Percentiles rank a stretch among this genome's conserved stretches.
phyloP scores from a whole-genome alignment of 2,329 filamentous ascomycete species.

The Ophiocordyceps robertsii region DNA sequence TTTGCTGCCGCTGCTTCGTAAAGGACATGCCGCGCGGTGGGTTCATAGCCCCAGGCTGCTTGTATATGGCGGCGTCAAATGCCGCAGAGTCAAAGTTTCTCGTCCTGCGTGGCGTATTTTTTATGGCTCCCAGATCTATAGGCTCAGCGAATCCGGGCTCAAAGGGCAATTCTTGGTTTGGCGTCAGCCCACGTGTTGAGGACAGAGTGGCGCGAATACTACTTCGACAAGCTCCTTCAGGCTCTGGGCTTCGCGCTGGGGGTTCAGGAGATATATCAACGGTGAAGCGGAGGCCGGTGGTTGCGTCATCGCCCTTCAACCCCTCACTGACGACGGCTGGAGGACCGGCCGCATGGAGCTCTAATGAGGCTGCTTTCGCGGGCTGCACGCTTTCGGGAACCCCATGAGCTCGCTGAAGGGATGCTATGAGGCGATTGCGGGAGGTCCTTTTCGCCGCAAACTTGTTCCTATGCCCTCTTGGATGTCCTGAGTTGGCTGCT shows the following conservation, averaged over 20 bases:
- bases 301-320: too few species aligned
- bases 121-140: not conserved
- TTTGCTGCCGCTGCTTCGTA: not conserved
- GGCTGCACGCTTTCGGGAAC: not conserved
- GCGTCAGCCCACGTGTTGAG: not conserved
- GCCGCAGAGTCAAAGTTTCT: conserved; percentile 9
- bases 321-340: too few species aligned
- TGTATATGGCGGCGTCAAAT: conserved; percentile 27
- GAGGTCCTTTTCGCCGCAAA: not conserved
- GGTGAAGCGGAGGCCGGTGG: too few species aligned
- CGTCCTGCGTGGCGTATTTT: not conserved
- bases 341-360: not conserved
- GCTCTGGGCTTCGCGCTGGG: too few species aligned
- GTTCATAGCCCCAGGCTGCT: conserved; percentile 11
- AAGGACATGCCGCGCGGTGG: conserved; percentile 11
- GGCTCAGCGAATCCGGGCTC: not conserved
- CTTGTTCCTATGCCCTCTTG: too few species aligned
- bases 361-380: not conserved
- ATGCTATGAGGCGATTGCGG: not conserved
- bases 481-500: too few species aligned
- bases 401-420: not conserved
- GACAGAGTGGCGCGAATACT: too few species aligned
- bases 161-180: not conserved
- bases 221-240: too few species aligned
- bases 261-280: too few species aligned